These are phyloP conservation scores for Reutealis trisperma DNA, from an alignment of 345 rosid genomes.

Conservation along the genomic window DNA sequence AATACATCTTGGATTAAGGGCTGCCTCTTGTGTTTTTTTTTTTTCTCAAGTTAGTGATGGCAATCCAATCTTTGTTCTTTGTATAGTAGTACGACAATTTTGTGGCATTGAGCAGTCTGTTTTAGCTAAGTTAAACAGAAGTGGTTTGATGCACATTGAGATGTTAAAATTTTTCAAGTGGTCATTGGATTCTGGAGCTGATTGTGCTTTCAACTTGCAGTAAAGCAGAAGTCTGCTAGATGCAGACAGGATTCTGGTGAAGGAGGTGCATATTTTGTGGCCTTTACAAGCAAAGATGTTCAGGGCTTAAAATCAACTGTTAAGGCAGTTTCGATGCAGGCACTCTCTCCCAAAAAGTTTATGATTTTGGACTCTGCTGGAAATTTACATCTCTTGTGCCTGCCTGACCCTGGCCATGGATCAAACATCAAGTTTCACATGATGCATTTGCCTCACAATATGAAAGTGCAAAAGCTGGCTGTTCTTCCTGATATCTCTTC, in stretches of 20 bases:
- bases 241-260: conserved; percentile 48
- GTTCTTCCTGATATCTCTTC: conserved; percentile 57
- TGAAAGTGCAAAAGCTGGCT: conserved; percentile 72
- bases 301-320: conserved; percentile 32
- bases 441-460: conserved; percentile 53
- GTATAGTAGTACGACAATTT: neutral
- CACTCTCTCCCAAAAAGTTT: conserved; percentile 53
- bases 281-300: conserved; percentile 40
- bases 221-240: conserved; percentile 49
- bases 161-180: conserved; percentile 1
- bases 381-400: conserved; percentile 53
- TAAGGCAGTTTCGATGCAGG: conserved; percentile 62
- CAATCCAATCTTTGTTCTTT: neutral
- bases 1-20: conserved; percentile 20
- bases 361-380: conserved; percentile 64
- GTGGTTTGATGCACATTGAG: neutral
- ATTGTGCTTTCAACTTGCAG: conserved; percentile 44
- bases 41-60: neutral
- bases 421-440: conserved; percentile 43
- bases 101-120: conserved; percentile 6
- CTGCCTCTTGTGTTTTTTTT: conserved; percentile 11
- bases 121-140: neutral
- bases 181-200: conserved; percentile 14
- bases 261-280: conserved; percentile 46
- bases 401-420: conserved; percentile 39